Conservation (phyloP, 192 early-diverging fungal species). For the Coemansia sp. region DNA sequence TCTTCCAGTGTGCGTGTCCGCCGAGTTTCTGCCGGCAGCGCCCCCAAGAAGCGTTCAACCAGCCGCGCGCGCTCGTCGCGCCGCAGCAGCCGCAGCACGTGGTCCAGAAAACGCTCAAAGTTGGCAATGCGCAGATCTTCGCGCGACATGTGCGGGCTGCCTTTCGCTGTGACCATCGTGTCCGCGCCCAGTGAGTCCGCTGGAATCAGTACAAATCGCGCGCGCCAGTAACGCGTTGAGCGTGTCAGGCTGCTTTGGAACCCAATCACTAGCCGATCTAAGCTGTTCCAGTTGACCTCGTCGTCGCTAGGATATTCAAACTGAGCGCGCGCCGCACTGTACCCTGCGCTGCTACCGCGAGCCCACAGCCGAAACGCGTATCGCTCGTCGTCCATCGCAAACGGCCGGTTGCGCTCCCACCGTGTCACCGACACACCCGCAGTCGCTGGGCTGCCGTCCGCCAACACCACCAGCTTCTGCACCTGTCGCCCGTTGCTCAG, state of each 20-base stretch:
- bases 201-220: conserved; percentile 88
- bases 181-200: conserved; percentile 61
- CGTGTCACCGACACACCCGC: conserved; percentile 79
- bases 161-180: conserved; percentile 54
- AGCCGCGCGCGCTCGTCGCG: conserved; percentile 27
- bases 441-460: conserved; percentile 58
- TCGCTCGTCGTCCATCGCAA: conserved; percentile 57
- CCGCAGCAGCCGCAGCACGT: conserved; percentile 36
- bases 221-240: conserved; percentile 78
- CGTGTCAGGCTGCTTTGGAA: conserved; percentile 79
- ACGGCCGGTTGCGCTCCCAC: conserved; percentile 70
- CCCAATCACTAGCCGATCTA: conserved; percentile 89
- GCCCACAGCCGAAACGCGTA: conserved; percentile 85
- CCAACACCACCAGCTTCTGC: conserved; percentile 74
- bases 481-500: conserved; percentile 91
- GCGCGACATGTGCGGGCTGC: conserved; percentile 69
- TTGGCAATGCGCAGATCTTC: conserved; percentile 85
- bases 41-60: conserved; percentile 30
- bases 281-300: conserved; percentile 90
- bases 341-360: conserved; percentile 66
- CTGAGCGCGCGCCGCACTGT: conserved; percentile 55
- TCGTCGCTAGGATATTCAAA: conserved; percentile 77
- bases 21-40: conserved; percentile 31
- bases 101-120: conserved; percentile 85
- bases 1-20: conserved; percentile 14